Evolutionary conservation across 257 asterid species (phyloP).

Genomic region (Craterostigma plantagineum): DNA sequence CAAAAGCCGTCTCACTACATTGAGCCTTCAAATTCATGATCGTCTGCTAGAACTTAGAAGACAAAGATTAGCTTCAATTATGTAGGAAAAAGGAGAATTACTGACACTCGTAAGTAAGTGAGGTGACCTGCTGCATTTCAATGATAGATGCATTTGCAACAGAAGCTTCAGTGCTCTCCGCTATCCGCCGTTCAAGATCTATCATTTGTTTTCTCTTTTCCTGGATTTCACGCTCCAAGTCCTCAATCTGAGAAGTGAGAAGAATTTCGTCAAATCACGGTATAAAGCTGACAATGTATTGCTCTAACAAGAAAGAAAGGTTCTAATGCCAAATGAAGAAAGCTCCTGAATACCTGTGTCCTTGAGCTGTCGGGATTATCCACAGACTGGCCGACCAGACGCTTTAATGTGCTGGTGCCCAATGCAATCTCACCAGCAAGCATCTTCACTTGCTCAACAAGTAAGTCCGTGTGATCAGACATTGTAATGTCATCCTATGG

Average conservation of each 20-base stretch:
- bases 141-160: slow-evolving; percentile 59
- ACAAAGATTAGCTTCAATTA: no score
- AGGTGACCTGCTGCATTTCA: slow-evolving; percentile 87
- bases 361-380: slow-evolving; percentile 72
- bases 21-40: slow-evolving; percentile 62
- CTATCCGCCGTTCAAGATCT: slow-evolving; percentile 65
- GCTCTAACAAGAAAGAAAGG: no score
- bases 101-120: neutral
- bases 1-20: slow-evolving; percentile 75
- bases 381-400: slow-evolving; percentile 61
- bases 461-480: slow-evolving; percentile 86
- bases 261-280: neutral
- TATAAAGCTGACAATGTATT: no score
- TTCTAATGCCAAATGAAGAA: neutral
- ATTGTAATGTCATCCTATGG: slow-evolving; percentile 56
- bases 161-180: slow-evolving; percentile 75
- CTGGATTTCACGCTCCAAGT: slow-evolving; percentile 72
- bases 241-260: slow-evolving; percentile 37
- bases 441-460: slow-evolving; percentile 96
- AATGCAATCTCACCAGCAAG: slow-evolving; percentile 98
- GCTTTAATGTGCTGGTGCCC: slow-evolving; percentile 80
- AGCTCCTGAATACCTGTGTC: slow-evolving; percentile 31
- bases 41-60: slow-evolving; percentile 51
- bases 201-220: slow-evolving; percentile 76
- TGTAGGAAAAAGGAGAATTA: neutral